phyloP scores from a whole-genome alignment of 805 yeast species.

The Blastobotrys robertii region DNA sequence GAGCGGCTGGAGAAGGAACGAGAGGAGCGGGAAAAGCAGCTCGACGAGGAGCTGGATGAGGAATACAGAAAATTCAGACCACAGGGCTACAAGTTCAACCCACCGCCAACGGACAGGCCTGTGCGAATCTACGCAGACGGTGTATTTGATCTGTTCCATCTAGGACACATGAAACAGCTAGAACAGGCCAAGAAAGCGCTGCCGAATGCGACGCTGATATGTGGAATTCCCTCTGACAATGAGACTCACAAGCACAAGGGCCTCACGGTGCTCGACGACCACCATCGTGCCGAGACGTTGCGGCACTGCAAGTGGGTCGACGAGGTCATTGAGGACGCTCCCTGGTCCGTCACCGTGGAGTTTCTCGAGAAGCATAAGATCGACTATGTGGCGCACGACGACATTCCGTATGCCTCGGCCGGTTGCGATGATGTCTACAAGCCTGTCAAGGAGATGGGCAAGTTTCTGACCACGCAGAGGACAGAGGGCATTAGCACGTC shows the following conservation, averaged over 20 bases:
- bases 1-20: conserved; percentile 2
- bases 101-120: conserved; percentile 80
- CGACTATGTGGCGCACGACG: conserved; percentile 97
- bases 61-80: conserved; percentile 73
- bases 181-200: conserved; percentile 94
- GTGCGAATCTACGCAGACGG: conserved; percentile 97
- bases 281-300: conserved; percentile 84
- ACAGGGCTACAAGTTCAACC: conserved; percentile 61
- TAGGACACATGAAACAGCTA: conserved; percentile 96
- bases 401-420: conserved; percentile 84
- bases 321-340: conserved; percentile 89
- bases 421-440: conserved; percentile 86
- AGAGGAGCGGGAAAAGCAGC: conserved; percentile 43
- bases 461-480: conserved; percentile 88
- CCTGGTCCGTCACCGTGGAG: conserved; percentile 86
- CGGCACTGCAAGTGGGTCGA: conserved; percentile 96
- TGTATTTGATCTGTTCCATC: conserved; percentile 89
- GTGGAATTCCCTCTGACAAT: conserved; percentile 84
- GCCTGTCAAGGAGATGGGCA: conserved; percentile 84
- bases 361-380: conserved; percentile 71
- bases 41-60: conserved; percentile 57
- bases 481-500: conserved; percentile 95
- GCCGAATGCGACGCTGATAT: conserved; percentile 72
- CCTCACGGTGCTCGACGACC: conserved; percentile 78
- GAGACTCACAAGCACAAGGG: conserved; percentile 92